Evolutionary conservation across 352 stramenopile genomes (phyloP), one percentile per base, ranked within the genome.

Genomic region (Pythium periplocum): DNA sequence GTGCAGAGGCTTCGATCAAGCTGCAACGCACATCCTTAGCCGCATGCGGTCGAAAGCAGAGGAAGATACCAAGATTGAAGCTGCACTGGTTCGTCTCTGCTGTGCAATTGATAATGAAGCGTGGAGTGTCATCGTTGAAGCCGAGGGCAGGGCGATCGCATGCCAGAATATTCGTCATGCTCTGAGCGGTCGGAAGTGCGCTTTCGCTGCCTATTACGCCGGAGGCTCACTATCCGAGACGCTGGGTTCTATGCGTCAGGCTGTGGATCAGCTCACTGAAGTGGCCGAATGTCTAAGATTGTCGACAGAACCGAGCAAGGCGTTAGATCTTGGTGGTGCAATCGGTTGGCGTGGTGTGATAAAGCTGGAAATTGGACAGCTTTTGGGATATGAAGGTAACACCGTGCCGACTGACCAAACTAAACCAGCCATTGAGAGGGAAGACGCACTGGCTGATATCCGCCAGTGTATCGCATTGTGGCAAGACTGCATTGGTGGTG

Each of bases 341-440:
- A 75, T 73, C 51, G 80, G 71, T 26, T 90, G 77, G 80, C 66
- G 73, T 44, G 77, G 80, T 3, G 66, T 88, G 5, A 53, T 88
- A 33, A 57, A 59, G 4, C 73, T 87, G 62, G 79, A 90, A 52
- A 66, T 87, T 53, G 56, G 51, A 12, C 57, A 64, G 34, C 55
- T 64, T 51, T 39, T 36, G 38, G 46, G 51, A 1, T 59, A 59
- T 26, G 39, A 42, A 12, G 38, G 38, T 42, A 12, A 8, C 12
- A 42, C 17, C 17, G 17, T 26, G 17, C 17, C 17, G 17, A 26
- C 17, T 26, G 17, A 26, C 17, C 17, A 26, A 26, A 26, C 17
- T 26, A 26, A 26, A 26, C 17, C 17, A 26, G 17, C 17, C 17
- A 42, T 42, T 42, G 38, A 42, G 0, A 42, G 38, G 17, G 17